A percentile compares a stretch with the other conserved stretches of the same genome.
These are phyloP conservation scores for Phlyctochytrium planicorne DNA, from an alignment of 192 early-diverging fungal genomes.

Conservation along the genomic window DNA sequence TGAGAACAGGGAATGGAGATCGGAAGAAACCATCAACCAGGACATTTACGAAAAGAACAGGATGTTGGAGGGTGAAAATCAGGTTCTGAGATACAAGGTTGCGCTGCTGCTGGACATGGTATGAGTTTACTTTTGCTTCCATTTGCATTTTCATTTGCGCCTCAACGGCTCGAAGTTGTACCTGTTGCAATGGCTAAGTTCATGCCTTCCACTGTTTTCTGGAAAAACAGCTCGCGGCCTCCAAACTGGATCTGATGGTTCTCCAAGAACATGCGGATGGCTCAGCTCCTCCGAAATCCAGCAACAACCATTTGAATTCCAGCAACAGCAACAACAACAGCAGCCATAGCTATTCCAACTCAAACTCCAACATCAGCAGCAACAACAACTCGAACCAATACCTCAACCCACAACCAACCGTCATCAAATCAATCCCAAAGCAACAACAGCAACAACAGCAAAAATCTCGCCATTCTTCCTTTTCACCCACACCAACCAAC, in stretches of 20 bases:
- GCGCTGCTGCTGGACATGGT: constrained; percentile 37
- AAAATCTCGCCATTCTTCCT: too few relatives aligned
- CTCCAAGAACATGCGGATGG: constrained; percentile 1
- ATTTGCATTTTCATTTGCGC: constrained; percentile 1
- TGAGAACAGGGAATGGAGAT: constrained; percentile 18
- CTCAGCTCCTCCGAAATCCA: too few relatives aligned
- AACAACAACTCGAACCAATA: too few relatives aligned
- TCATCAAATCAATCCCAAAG: too few relatives aligned
- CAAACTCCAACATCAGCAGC: too few relatives aligned
- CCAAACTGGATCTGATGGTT: constrained; percentile 1
- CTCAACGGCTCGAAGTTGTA: too few relatives aligned
- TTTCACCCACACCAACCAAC: too few relatives aligned
- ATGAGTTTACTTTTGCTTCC: neutral
- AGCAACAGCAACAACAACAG: too few relatives aligned
- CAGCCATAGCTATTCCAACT: too few relatives aligned
- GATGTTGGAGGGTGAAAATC: constrained; percentile 39
- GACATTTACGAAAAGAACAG: constrained; percentile 35
- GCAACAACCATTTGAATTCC: too few relatives aligned
- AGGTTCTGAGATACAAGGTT: constrained; percentile 35
- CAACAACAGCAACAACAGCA: too few relatives aligned
- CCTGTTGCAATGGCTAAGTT: neutral
- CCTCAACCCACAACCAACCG: too few relatives aligned
- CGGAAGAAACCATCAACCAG: constrained; percentile 10
- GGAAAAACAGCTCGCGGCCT: neutral
- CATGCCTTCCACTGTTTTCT: neutral